Base-by-base conservation (phyloP, 2,329 filamentous ascomycete species). In the Aspergillus alliaceus region DNA sequence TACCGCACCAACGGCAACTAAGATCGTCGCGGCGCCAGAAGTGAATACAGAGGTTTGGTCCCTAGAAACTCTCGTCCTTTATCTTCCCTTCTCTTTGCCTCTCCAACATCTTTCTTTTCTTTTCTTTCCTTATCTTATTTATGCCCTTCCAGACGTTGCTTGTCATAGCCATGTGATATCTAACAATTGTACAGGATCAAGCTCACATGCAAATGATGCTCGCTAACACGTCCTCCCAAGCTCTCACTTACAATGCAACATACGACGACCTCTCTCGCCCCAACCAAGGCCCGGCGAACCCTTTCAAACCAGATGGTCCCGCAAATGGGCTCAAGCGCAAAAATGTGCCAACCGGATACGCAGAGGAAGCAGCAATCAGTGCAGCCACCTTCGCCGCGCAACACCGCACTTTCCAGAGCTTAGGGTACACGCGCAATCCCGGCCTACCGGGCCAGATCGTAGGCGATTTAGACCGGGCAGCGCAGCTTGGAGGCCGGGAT, bases 321-420 rank as follows among this genome's bases (percentile, higher is more conserved):
- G 69, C 65, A 20, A 84, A 79, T 49, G 75, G 77, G 1, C 72
- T 86, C 58, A 93, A 93, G 75, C 86, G 90, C 59, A 93, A 93
- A 70, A 93, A 92, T 60, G 82, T 93, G 1, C 82, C 90, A 11
- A 97, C 95, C 0, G 95, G 95, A 11, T 89, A 85, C 67, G 95
- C 95, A 2, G 85, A 95, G 65, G 93, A 99, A 75, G 92, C 90
- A 0, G 90, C 86, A 65, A 86, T 99, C 62, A 96, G 91, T 73
- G 95, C 98, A 69, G 86, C 93, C 62, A 92, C 90, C 0, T 99
- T 99, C 72, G 86, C 91, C 65, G 86, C 85, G 68, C 92, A 95
- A 63, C 93, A 97, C 72, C 88, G 91, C 56, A 92, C 91, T 1
- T 84, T 95, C 59, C 88, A 93, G 72, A 84, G 89, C 60, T 64